phyloP scores from a whole-genome alignment of 164 flowering plant species.

The Malania oleifera region DNA sequence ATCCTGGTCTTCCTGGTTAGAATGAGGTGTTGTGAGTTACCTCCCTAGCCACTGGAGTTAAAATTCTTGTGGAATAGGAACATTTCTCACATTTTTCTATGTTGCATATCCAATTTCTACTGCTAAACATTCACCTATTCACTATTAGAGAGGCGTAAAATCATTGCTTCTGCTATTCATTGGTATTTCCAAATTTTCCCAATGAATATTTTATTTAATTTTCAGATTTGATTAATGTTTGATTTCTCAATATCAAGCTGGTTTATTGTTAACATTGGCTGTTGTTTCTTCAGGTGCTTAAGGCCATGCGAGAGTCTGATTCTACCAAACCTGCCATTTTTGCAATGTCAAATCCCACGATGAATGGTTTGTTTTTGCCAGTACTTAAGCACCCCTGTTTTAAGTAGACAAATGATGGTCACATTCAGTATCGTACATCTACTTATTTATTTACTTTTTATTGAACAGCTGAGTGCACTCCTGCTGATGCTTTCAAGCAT shows the following conservation, averaged over 20 bases:
- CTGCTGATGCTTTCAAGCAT: constrained; percentile 86
- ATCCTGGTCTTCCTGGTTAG: too few relatives aligned
- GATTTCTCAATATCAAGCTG: neutral
- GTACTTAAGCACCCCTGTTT: neutral
- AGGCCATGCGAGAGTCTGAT: constrained; percentile 86
- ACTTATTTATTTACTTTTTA: constrained; percentile 12
- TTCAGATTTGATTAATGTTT: neutral
- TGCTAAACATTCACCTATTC: too few relatives aligned
- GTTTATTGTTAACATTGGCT: constrained; percentile 5
- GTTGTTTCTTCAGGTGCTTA: constrained; percentile 61
- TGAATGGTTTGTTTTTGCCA: constrained; percentile 58
- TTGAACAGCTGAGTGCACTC: constrained; percentile 91
- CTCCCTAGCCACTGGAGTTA: too few relatives aligned
- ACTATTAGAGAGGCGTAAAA: too few relatives aligned
- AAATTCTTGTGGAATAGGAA: too few relatives aligned
- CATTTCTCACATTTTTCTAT: too few relatives aligned
- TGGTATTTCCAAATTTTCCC: too few relatives aligned
- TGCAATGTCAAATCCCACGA: constrained; percentile 99
- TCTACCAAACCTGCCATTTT: constrained; percentile 90
- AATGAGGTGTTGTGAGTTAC: too few relatives aligned
- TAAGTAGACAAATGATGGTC: too few relatives aligned
- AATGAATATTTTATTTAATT: too few relatives aligned
- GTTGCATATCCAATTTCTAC: too few relatives aligned
- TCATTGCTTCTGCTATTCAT: too few relatives aligned
- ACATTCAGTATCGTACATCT: neutral